Conservation (phyloP, 768 basidiomycete genomes). For the Boletus coccyginus region DNA sequence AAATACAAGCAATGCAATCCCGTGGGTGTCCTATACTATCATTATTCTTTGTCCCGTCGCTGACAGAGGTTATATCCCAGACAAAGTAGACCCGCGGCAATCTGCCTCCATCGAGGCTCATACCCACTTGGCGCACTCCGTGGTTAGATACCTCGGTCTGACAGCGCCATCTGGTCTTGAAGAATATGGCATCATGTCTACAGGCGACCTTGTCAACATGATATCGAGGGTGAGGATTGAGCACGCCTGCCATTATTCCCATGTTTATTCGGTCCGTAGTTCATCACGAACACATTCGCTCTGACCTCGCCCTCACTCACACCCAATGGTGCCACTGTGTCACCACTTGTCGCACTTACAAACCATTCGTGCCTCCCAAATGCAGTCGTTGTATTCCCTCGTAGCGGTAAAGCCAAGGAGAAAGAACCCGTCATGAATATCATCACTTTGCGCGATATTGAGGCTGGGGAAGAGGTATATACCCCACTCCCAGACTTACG, state of each 20-base stretch:
- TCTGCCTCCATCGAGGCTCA: conserved; percentile 51
- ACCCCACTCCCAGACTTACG: not conserved
- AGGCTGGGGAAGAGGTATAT: conserved; percentile 65
- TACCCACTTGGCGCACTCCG: conserved; percentile 68
- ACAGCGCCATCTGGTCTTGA: conserved; percentile 57
- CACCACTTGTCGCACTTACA: conserved; percentile 73
- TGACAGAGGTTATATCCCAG: conserved; percentile 34
- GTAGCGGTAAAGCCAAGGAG: conserved; percentile 33
- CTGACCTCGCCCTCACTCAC: conserved; percentile 74
- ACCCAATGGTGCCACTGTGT: conserved; percentile 82
- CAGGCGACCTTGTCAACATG: conserved; percentile 63
- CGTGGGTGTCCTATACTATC: conserved; percentile 45
- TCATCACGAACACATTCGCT: conserved; percentile 89
- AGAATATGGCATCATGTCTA: conserved; percentile 53
- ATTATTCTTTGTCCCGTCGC: not conserved
- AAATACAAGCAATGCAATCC: conserved; percentile 71
- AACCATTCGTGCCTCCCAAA: conserved; percentile 92
- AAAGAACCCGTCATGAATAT: conserved; percentile 70
- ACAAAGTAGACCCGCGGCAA: conserved; percentile 51
- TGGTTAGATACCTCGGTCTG: conserved; percentile 68
- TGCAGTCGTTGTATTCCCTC: conserved; percentile 88
- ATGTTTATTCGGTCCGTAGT: conserved; percentile 44
- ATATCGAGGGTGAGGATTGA: conserved; percentile 60
- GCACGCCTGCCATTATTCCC: not conserved
- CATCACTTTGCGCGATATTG: conserved; percentile 65